Base-by-base conservation (phyloP, 768 basidiomycete species). In the Paxillus ammoniavirescens region DNA sequence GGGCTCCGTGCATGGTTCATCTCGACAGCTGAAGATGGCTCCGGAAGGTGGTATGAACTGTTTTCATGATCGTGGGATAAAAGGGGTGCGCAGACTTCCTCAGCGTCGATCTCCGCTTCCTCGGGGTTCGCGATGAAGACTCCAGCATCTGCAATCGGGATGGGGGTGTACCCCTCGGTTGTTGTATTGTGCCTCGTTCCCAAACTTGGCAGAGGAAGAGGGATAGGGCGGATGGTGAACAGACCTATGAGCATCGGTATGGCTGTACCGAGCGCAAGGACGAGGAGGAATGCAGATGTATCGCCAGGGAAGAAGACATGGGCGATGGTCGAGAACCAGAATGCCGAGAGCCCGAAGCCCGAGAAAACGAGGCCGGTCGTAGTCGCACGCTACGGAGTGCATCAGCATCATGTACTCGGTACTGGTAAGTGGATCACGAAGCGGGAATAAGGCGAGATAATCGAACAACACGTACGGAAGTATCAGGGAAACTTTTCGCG, bases 331-430 rank as follows among this genome's bases (percentile, higher is more conserved):
- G 91, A 89, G 71, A 95, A 97, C 57, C 90, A 76, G 75, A 96
- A 96, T 0, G 94, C 94, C 0, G 91, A 93, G 14, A 98, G 81
- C 0, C 94, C 93, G 57, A 91, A 93, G 31, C 91, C 93, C 0
- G 91, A 91, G 17, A 93, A 70, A 33, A 94, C 92, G 8, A 92
- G 66, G 2, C 87, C 87, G 0, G 88, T 91, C 8, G 84, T 81
- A 0, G 84, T 84, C 10, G 86, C 92, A 17, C 92, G 79, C 87
- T 91, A 44, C 26, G 47, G 28, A 21, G 17, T 5, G 50, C 21
- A 46, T 53, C 36, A 46, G 33, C 9, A 15, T 15, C 9, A 14
- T 15, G 47, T 50, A 44, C n/a, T 47, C 9, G 51, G 23, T 18
- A 15, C 26, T 15, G 21, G 14, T 28, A 30, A 38, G 30, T 48